Percentiles rank a stretch among this genome's conserved stretches.
Conservation (phyloP, 495 filamentous ascomycete species). For the Penicillium manginii region DNA sequence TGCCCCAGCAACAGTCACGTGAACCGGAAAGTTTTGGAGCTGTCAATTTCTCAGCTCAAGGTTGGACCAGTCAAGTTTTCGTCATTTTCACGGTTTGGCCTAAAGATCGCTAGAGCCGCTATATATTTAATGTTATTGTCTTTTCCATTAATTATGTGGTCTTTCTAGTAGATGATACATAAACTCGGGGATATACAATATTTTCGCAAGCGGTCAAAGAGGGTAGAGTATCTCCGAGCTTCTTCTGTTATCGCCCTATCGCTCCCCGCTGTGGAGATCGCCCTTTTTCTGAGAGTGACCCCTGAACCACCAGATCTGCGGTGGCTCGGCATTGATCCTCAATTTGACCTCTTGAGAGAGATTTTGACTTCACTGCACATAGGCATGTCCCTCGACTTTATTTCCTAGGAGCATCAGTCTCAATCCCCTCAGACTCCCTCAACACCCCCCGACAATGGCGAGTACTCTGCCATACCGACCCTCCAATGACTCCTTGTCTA, state of each 20-base stretch:
- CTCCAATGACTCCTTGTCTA: slow-evolving; percentile 41
- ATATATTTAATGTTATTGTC: too few relatives aligned
- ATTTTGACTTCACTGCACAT: background rate
- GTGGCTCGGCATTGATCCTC: background rate
- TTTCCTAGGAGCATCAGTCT: slow-evolving; percentile 20
- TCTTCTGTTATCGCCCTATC: slow-evolving; percentile 32
- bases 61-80: too few relatives aligned
- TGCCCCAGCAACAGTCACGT: slow-evolving; percentile 34
- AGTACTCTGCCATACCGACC: slow-evolving; percentile 49
- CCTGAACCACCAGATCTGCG: slow-evolving; percentile 17
- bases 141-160: background rate
- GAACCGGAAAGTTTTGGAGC: slow-evolving; percentile 19
- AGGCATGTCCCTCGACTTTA: slow-evolving; percentile 20
- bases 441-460: slow-evolving; percentile 39
- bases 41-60: slow-evolving; percentile 5
- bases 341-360: background rate
- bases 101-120: too few relatives aligned
- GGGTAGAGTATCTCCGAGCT: background rate
- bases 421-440: slow-evolving; percentile 10
- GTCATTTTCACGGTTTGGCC: too few relatives aligned
- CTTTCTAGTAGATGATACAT: background rate
- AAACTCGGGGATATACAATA: too few relatives aligned
- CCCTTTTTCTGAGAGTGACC: slow-evolving; percentile 27
- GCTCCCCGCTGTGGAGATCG: slow-evolving; percentile 41
- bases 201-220: too few relatives aligned